Evolutionary conservation across 768 basidiomycete species (phyloP).

Genomic region (Mycena metata): DNA sequence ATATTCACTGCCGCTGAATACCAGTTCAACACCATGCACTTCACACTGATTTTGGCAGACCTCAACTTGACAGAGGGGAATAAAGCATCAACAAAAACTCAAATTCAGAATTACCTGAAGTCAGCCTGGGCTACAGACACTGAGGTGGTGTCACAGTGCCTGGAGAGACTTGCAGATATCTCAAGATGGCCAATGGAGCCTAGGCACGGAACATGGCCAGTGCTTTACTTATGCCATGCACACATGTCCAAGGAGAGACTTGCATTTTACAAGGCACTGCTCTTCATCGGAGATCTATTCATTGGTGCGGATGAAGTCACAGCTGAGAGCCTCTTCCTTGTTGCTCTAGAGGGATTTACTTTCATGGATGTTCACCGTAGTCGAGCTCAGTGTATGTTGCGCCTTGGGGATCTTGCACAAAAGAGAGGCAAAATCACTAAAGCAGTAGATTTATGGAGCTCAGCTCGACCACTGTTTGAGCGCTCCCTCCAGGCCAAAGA

Average conservation of each 20-base stretch:
- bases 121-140: not conserved
- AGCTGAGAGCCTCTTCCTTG: not conserved
- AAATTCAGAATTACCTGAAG: not conserved
- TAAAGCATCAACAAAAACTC: not conserved
- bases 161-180: not conserved
- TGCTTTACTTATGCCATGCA: not conserved
- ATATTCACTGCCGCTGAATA: not conserved
- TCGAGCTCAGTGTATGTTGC: constrained; percentile 3
- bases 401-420: not conserved
- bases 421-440: not conserved
- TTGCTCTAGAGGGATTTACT: not conserved
- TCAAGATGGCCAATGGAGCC: not conserved
- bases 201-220: not conserved
- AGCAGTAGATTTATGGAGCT: not conserved
- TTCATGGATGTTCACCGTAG: constrained; percentile 10
- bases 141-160: not conserved
- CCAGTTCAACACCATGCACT: not conserved
- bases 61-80: not conserved
- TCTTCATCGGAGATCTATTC: not conserved
- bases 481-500: not conserved
- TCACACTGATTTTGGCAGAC: not conserved
- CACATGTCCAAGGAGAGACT: not conserved
- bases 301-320: not conserved
- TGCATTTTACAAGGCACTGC: not conserved
- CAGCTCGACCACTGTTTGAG: constrained; percentile 13